Evolutionary conservation across 805 yeast genomes (phyloP), one percentile per base, ranked within the genome.

Genomic region (Teunomyces lycoperdinae): DNA sequence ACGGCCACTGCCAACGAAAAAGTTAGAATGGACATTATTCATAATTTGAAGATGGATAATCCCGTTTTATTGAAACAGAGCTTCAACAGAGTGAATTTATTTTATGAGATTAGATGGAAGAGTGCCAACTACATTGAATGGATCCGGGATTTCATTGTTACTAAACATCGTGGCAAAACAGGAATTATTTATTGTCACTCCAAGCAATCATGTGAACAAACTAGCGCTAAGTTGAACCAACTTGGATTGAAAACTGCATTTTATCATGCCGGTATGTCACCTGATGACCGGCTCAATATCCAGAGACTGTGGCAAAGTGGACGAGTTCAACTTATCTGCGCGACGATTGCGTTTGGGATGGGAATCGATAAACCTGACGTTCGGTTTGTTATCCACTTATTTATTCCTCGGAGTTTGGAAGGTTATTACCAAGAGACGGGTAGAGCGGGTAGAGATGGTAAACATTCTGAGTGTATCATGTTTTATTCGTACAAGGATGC

Each of bases 391-490:
- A 82, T 89, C 36, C 99, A 94, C 68, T 76, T 85, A 53, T 87
- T 94, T 5, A 69, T 94, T 24, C 97, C 99, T 0, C 73, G 97
- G 58, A 88, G 89, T 45, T 72, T 94, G 53, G 99, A 94, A 67
- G 98, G 97, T 0, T 94, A 94, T 64, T 94, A 94, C 60, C 99
- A 94, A 66, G 99, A 94, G 64, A 91, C 98, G 1, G 99, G 99
- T 6, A 82, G 99, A 67, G 99, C 98, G 3, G 99, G 99, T 4
- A 80, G 99, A 70, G 99, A 94, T 70, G 98, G 99, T 0, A 69
- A 78, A 6, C 80, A 73, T 39, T 86, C 96, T 1, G 85, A 83
- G 48, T 94, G 98, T 68, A 78, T 89, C 10, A 77, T 92, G 78
- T 92, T 80, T 57, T 94, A 86, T 64, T 78, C 84, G 9, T 85